Evolutionary conservation across 164 flowering plant species (phyloP).

Genomic region (Liriodendron chinense): DNA sequence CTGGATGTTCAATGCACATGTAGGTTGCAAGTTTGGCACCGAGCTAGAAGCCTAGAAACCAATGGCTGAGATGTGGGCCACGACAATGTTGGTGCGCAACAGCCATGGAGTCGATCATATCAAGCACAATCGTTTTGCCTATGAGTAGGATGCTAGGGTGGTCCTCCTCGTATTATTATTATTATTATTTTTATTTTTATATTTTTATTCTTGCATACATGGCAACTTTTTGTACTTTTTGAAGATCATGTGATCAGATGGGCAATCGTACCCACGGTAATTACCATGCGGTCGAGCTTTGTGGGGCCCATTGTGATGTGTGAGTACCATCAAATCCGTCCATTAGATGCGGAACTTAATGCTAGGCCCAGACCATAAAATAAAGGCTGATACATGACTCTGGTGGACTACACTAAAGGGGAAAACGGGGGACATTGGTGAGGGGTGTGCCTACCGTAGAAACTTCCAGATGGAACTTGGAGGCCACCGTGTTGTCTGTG

Average conservation of each 20-base stretch:
- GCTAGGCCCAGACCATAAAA: no score
- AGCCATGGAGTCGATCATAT: background rate
- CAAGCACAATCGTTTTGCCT: background rate
- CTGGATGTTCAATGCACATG: no score
- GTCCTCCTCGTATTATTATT: background rate
- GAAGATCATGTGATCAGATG: background rate
- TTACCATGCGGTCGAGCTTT: background rate
- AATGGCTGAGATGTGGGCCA: background rate
- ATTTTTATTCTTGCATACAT: background rate
- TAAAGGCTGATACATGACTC: no score
- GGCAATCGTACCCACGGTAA: background rate
- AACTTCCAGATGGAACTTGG: no score
- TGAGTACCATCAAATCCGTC: background rate
- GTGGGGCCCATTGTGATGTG: background rate
- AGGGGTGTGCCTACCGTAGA: no score
- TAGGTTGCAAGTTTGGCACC: no score
- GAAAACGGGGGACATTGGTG: no score
- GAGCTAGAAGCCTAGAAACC: background rate
- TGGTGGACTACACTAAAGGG: no score
- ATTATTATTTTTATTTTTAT: no score
- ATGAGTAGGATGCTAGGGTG: background rate
- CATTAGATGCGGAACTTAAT: background rate
- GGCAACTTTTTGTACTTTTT: no score
- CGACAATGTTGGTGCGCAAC: background rate
- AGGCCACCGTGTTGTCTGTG: no score